phyloP scores from a whole-genome alignment of 2,329 filamentous ascomycete species.

The Coniella vitis region DNA sequence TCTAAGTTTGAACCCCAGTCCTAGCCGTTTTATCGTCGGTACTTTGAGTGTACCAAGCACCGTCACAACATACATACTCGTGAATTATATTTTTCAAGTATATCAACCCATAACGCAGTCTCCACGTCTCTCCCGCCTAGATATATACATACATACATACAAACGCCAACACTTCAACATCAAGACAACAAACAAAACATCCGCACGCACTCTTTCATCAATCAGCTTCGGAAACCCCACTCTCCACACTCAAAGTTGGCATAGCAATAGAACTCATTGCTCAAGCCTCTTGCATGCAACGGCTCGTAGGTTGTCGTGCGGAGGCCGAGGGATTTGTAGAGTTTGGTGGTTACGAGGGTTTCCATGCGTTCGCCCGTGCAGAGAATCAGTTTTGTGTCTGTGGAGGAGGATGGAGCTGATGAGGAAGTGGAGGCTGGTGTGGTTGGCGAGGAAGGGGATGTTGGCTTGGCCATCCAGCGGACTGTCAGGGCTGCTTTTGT shows the following conservation, averaged over 20 bases:
- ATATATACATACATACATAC: too few relatives aligned
- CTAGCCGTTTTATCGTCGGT: too few relatives aligned
- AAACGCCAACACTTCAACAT: too few relatives aligned
- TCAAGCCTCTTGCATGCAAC: slow-evolving; percentile 63
- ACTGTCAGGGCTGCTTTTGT: slow-evolving; percentile 72
- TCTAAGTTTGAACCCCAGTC: too few relatives aligned
- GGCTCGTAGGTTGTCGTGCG: slow-evolving; percentile 62
- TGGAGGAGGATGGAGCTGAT: slow-evolving; percentile 16
- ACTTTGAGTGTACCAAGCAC: too few relatives aligned
- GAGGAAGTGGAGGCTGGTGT: too few relatives aligned
- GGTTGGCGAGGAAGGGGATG: too few relatives aligned
- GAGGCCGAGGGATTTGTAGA: slow-evolving; percentile 60
- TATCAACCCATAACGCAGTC: too few relatives aligned
- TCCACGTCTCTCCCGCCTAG: too few relatives aligned
- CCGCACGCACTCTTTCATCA: slow-evolving; percentile 1
- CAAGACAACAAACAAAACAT: not conserved
- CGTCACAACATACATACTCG: too few relatives aligned
- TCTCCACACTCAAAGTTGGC: slow-evolving; percentile 64
- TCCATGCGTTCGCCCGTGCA: slow-evolving; percentile 77
- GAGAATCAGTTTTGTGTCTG: slow-evolving; percentile 44
- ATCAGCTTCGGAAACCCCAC: slow-evolving; percentile 37
- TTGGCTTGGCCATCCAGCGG: slow-evolving; percentile 58
- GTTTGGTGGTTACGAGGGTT: slow-evolving; percentile 47
- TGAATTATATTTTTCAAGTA: too few relatives aligned
- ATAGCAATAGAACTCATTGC: slow-evolving; percentile 77